A percentile compares a stretch with the other conserved stretches of the same genome.
phyloP scores from a whole-genome alignment of 164 flowering plant species.

The Euptelea pleiosperma region DNA sequence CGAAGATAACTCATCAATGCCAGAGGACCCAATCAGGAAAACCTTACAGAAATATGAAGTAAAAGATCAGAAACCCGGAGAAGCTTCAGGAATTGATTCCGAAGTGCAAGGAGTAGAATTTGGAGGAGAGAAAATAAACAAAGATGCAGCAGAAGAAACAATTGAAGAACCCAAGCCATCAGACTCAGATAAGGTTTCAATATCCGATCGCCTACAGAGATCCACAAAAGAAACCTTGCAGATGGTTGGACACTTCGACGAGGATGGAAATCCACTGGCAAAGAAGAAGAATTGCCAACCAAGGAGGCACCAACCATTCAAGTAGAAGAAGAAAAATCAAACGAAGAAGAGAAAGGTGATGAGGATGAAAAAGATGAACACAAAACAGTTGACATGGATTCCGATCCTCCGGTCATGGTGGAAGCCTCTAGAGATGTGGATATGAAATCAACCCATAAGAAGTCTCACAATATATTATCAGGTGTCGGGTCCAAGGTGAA shows the following conservation, averaged over 20 bases:
- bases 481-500: slow-evolving; percentile 90
- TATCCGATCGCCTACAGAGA: slow-evolving; percentile 25
- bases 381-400: slow-evolving; percentile 29
- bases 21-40: slow-evolving; percentile 3
- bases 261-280: slow-evolving; percentile 13
- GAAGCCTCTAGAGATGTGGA: slow-evolving; percentile 56
- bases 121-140: slow-evolving; percentile 16
- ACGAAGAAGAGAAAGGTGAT: slow-evolving; percentile 33
- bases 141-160: slow-evolving; percentile 10
- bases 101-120: slow-evolving; percentile 19
- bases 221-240: slow-evolving; percentile 26
- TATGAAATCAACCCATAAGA: slow-evolving; percentile 48
- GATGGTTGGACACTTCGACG: slow-evolving; percentile 12
- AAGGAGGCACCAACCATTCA: slow-evolving; percentile 24
- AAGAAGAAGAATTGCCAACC: slow-evolving; percentile 19
- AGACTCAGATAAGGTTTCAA: slow-evolving; percentile 13
- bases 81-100: slow-evolving; percentile 13
- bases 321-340: slow-evolving; percentile 31
- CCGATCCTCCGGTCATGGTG: slow-evolving; percentile 53
- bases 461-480: slow-evolving; percentile 63
- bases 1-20: slow-evolving; percentile 11
- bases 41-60: slow-evolving; percentile 6
- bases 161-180: slow-evolving; percentile 11
- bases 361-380: too few relatives aligned
- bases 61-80: slow-evolving; percentile 14